Base-by-base conservation (phyloP, 352 stramenopile genomes). In the Phytophthora cryptogea region DNA sequence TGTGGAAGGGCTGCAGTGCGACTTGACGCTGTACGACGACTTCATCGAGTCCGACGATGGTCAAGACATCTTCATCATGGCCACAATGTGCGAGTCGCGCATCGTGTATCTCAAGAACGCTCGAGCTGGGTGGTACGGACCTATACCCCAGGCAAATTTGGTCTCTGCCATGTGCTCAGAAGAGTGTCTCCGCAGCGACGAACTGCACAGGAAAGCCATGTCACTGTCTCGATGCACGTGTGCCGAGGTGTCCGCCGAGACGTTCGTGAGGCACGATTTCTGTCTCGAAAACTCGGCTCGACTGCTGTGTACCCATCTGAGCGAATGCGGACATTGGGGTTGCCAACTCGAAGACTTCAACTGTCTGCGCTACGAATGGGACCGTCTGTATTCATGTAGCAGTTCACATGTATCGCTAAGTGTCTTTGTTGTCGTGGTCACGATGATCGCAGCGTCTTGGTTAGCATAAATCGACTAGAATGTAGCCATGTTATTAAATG, bases 291-390 rank as follows among this genome's bases (percentile, higher is more conserved):
- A 78, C 71, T 94, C 83, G 27, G 83, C 80, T 31, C 72, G 87
- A 35, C 58, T 96, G 46, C 54, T 97, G 45, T 97, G 90, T 70
- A 89, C 76, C 9, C 85, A 90, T 53, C 54, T 97, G 31, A 78
- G 83, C 56, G 87, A 95, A 37, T 97, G 90, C 52, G 90, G 89
- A 14, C 80, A 87, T 58, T 97, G 90, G 90, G 67, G 72, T 50
- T 97, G 90, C 58, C 55, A 75, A 35, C 76, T 96, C 32, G 73
- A 94, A 49, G 90, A 97, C 57, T 97, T 97, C 54, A 95, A 92
- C 76, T 97, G 90, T 63, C 80, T 92, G 30, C 86, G 90, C 37
- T 92, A 94, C 69, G 88, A 97, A 59, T 97, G 86, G 86, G 83
- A 92, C 54, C 75, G 61, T 30, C 47, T 81, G 41, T 87, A 94